These are phyloP conservation scores for Terana coerulea DNA, from an alignment of 768 basidiomycete genomes.

Conservation along the genomic window DNA sequence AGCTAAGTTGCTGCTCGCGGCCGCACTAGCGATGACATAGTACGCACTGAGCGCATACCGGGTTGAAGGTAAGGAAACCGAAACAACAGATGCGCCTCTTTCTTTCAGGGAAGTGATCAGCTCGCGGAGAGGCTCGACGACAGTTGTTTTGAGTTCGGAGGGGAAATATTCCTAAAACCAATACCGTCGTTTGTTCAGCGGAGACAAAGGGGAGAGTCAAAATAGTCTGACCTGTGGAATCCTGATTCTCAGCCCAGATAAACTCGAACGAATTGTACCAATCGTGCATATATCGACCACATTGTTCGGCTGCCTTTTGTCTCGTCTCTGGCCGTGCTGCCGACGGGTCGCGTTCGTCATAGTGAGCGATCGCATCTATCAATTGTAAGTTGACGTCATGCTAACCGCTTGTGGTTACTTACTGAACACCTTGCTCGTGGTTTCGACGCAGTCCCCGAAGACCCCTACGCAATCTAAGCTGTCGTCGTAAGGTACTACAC, in stretches of 20 bases:
- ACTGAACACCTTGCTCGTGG: slow-evolving; percentile 62
- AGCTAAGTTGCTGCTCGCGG: slow-evolving; percentile 90
- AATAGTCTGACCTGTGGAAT: slow-evolving; percentile 58
- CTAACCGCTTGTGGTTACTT: no score
- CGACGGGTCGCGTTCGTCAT: slow-evolving; percentile 76
- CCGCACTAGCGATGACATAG: slow-evolving; percentile 93
- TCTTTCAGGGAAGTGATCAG: slow-evolving; percentile 39
- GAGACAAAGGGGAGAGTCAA: background rate
- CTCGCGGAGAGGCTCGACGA: slow-evolving; percentile 42
- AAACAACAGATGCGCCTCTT: slow-evolving; percentile 62
- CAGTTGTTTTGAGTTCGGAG: slow-evolving; percentile 47
- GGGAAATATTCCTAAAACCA: slow-evolving; percentile 84
- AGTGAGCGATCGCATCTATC: slow-evolving; percentile 33
- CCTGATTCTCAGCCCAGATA: slow-evolving; percentile 65
- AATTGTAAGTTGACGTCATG: background rate
- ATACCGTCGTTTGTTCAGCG: no score
- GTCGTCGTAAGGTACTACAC: slow-evolving; percentile 90
- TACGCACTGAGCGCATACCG: slow-evolving; percentile 84
- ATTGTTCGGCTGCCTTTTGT: slow-evolving; percentile 25
- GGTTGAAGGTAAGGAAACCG: slow-evolving; percentile 71
- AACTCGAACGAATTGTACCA: slow-evolving; percentile 10
- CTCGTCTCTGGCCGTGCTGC: slow-evolving; percentile 45
- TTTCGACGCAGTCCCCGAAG: slow-evolving; percentile 51
- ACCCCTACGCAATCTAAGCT: slow-evolving; percentile 94
- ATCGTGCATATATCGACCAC: background rate